Percentiles rank a stretch among this genome's conserved stretches.
phyloP scores from a whole-genome alignment of 2,329 filamentous ascomycete genomes.

The Fusarium liriodendri region DNA sequence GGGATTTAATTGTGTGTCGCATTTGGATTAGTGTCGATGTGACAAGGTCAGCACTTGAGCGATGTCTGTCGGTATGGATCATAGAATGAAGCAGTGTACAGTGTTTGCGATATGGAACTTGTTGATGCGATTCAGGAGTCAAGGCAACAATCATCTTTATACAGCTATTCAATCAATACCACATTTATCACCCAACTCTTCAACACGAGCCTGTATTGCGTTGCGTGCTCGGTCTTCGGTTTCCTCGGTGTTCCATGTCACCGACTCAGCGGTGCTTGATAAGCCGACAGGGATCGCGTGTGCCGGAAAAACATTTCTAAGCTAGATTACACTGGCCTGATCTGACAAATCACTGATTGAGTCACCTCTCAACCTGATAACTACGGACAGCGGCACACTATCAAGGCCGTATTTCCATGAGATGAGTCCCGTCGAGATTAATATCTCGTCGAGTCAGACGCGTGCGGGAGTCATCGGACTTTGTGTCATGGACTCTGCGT shows the following conservation, averaged over 20 bases:
- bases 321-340: not conserved
- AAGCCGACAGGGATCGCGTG: conserved; percentile 2
- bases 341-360: not conserved
- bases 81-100: not conserved
- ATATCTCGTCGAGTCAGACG: not conserved
- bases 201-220: not conserved
- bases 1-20: conserved; percentile 22
- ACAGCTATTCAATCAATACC: not conserved
- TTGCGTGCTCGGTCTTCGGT: conserved; percentile 29
- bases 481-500: not conserved
- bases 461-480: not conserved
- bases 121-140: not conserved
- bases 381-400: no score
- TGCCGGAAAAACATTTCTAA: conserved; percentile 24
- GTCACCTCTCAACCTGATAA: not conserved
- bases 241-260: conserved; percentile 4
- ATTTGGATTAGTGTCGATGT: conserved; percentile 3
- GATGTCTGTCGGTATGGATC: not conserved
- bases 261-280: conserved; percentile 8
- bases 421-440: not conserved
- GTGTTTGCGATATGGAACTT: not conserved
- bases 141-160: not conserved
- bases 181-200: not conserved
- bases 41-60: not conserved
- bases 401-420: no score